These are phyloP conservation scores for Cladosporium phlei DNA, from an alignment of 2,329 filamentous ascomycete species.

Conservation along the genomic window DNA sequence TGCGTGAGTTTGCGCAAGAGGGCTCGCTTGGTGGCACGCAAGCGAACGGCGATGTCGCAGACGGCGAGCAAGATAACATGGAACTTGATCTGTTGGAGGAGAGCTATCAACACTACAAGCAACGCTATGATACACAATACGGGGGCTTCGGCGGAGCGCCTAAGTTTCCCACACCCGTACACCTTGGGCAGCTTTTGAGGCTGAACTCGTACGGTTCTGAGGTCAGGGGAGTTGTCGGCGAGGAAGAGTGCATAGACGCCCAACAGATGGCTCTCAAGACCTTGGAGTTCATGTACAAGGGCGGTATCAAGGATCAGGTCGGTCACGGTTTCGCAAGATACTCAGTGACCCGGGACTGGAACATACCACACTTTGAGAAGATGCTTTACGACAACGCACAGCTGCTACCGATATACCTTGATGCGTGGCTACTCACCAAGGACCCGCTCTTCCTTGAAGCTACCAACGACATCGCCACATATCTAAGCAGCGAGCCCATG, in stretches of 20 bases:
- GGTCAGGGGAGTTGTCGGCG: conserved; percentile 83
- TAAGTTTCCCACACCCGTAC: conserved; percentile 86
- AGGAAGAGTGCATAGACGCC: conserved; percentile 67
- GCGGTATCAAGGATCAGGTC: conserved; percentile 69
- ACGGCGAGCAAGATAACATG: conserved; percentile 59
- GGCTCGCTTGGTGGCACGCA: conserved; percentile 56
- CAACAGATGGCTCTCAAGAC: conserved; percentile 76
- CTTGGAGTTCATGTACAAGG: conserved; percentile 69
- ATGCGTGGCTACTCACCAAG: conserved; percentile 70
- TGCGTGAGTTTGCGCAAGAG: conserved; percentile 84
- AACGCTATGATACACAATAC: conserved; percentile 71
- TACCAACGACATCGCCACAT: conserved; percentile 79
- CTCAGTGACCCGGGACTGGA: conserved; percentile 88
- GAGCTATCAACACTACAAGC: conserved; percentile 73
- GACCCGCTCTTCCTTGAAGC: conserved; percentile 70
- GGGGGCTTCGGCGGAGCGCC: conserved; percentile 73
- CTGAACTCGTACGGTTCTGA: conserved; percentile 65
- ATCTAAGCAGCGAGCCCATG: conserved; percentile 69
- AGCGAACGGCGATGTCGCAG: conserved; percentile 22
- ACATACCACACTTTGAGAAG: conserved; percentile 93
- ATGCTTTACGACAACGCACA: conserved; percentile 92
- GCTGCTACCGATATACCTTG: conserved; percentile 75
- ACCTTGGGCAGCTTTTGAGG: conserved; percentile 75
- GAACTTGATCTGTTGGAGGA: conserved; percentile 91
- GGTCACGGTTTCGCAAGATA: conserved; percentile 78